Percentiles rank a stretch among this genome's conserved stretches.
These are phyloP conservation scores for Acephala macrosclerotiorum DNA, from an alignment of 2,329 filamentous ascomycete genomes.

Conservation along the genomic window DNA sequence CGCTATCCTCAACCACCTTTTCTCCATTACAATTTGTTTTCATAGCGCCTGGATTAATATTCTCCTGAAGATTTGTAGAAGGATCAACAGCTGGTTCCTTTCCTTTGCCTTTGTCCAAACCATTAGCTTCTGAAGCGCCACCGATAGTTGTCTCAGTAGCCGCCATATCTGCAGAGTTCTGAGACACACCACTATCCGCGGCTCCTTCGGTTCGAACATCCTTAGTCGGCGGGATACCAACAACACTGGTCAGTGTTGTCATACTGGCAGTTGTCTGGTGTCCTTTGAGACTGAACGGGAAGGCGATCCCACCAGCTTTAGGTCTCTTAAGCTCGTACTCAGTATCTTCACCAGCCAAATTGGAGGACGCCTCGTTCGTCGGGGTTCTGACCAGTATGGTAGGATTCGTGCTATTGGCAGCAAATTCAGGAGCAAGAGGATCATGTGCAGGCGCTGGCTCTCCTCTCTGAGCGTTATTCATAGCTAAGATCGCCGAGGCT, in stretches of 20 bases:
- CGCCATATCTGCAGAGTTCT: background rate
- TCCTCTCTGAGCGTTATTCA: constrained; percentile 50
- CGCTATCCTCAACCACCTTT: constrained; percentile 32
- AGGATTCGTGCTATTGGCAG: constrained; percentile 19
- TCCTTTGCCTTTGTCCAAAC: constrained; percentile 2
- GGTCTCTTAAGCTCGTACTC: constrained; percentile 66
- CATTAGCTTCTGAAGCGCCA: background rate
- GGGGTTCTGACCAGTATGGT: constrained; percentile 30
- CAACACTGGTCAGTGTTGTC: constrained; percentile 62
- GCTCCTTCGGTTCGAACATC: constrained; percentile 32
- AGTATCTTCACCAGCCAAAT: constrained; percentile 29
- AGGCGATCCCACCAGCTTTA: constrained; percentile 71
- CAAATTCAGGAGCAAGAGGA: constrained; percentile 32
- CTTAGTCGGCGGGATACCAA: constrained; percentile 35
- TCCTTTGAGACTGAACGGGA: constrained; percentile 74
- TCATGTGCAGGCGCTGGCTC: constrained; percentile 36
- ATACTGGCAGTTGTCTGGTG: constrained; percentile 70
- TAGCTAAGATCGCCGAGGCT: constrained; percentile 52
- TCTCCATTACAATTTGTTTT: background rate
- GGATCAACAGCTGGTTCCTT: background rate
- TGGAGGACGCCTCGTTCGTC: constrained; percentile 44
- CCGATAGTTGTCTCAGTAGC: background rate
- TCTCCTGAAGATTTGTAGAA: background rate
- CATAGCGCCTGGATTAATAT: background rate
- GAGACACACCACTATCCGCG: constrained; percentile 30